phyloP scores from a whole-genome alignment of 1,139 yeast species.

The Geotrichum histeridarum region DNA sequence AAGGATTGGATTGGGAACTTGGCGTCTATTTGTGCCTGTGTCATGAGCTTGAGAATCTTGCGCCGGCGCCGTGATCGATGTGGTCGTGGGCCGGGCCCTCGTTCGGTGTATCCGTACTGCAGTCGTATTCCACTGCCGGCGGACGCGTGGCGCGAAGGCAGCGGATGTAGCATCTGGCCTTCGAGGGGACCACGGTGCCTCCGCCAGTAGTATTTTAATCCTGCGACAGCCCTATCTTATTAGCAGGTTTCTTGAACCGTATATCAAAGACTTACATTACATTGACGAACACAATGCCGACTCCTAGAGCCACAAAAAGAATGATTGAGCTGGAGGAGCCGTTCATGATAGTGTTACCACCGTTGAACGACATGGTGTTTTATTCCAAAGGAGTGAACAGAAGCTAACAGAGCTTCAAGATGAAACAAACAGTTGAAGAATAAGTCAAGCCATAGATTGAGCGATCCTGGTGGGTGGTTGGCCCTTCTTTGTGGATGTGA shows the following conservation, averaged over 20 bases:
- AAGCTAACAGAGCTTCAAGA: background rate
- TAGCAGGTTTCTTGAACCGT: background rate
- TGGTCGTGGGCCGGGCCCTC: constrained; percentile 26
- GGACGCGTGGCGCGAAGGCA: background rate
- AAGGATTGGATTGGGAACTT: constrained; percentile 4
- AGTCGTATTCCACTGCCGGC: background rate
- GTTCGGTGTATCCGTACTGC: constrained; percentile 22
- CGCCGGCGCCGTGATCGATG: constrained; percentile 25
- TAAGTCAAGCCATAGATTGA: too few relatives aligned
- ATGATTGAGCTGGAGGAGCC: constrained; percentile 25
- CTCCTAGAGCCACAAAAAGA: constrained; percentile 37
- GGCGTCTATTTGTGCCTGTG: constrained; percentile 14
- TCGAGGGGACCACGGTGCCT: constrained; percentile 23
- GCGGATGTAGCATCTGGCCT: constrained; percentile 11
- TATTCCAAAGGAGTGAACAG: background rate
- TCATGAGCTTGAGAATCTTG: constrained; percentile 15
- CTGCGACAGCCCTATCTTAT: constrained; percentile 30
- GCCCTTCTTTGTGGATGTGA: background rate
- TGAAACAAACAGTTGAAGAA: background rate
- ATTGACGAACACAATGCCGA: constrained; percentile 35
- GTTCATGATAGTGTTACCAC: background rate
- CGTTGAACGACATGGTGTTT: constrained; percentile 6
- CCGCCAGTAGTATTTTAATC: constrained; percentile 36
- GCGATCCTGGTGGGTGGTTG: background rate
- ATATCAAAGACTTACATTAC: constrained; percentile 25